Percentiles rank a stretch among this genome's conserved stretches.
These are phyloP conservation scores for Melocanna baccifera DNA, from an alignment of 176 grass and related monocot genomes.

Conservation along the genomic window DNA sequence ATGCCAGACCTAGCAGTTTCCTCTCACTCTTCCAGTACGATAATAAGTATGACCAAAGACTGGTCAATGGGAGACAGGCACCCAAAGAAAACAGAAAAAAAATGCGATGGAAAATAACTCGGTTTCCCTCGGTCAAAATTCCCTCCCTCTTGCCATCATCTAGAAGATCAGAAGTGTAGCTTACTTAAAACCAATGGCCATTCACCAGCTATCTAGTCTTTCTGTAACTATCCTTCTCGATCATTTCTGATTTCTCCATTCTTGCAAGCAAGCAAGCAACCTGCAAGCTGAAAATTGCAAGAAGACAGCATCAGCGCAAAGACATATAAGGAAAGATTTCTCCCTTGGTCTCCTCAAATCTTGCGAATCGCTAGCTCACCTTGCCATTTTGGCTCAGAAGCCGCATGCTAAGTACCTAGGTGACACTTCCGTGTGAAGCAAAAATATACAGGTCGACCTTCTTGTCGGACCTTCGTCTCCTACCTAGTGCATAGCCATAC, in stretches of 20 bases:
- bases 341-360: not conserved
- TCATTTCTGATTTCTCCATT: not conserved
- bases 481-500: not conserved
- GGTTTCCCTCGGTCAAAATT: constrained; percentile 52
- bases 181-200: not conserved
- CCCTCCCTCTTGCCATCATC: constrained; percentile 1
- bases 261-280: not conserved
- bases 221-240: not conserved
- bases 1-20: constrained; percentile 18
- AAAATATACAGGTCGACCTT: not conserved
- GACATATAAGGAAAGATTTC: not conserved
- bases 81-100: not conserved
- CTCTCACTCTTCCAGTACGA: not conserved
- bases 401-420: not conserved
- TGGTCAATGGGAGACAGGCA: constrained; percentile 24
- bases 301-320: not conserved
- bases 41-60: constrained; percentile 53
- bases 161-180: not conserved
- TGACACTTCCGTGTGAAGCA: not conserved
- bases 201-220: not conserved
- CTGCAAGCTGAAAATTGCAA: not conserved
- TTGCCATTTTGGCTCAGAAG: not conserved
- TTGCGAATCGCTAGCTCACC: not conserved
- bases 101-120: not conserved
- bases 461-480: not conserved